These are phyloP conservation scores for Mycena vulgaris DNA, from an alignment of 768 basidiomycete genomes.

Conservation along the genomic window DNA sequence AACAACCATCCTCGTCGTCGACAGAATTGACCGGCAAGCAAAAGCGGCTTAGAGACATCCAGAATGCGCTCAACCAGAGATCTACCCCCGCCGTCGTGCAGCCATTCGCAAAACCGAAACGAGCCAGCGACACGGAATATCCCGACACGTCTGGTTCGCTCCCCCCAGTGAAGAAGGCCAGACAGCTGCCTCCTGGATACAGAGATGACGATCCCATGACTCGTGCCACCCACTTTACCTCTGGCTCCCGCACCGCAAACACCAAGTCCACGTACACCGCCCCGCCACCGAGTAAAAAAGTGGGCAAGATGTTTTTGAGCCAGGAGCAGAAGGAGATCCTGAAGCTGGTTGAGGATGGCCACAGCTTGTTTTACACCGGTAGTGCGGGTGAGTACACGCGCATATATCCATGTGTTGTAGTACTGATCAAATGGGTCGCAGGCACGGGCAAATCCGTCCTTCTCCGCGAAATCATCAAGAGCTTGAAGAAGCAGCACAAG, in stretches of 20 bases:
- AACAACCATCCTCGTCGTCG: conserved; percentile 34
- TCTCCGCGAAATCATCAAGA: conserved; percentile 90
- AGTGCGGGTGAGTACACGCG: conserved; percentile 83
- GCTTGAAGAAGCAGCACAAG: conserved; percentile 72
- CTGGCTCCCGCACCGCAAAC: conserved; percentile 30
- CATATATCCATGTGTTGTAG: conserved; percentile 22
- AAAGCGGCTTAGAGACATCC: conserved; percentile 70
- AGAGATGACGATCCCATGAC: conserved; percentile 53
- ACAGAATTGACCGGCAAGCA: conserved; percentile 47
- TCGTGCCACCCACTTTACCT: conserved; percentile 42
- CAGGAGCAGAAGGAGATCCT: conserved; percentile 90
- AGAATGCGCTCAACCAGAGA: conserved; percentile 63
- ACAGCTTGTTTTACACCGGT: conserved; percentile 96
- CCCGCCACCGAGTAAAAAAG: conserved; percentile 46
- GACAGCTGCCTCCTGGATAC: conserved; percentile 71
- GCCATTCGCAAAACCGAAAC: conserved; percentile 51
- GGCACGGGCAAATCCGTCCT: conserved; percentile 98
- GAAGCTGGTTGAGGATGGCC: conserved; percentile 77
- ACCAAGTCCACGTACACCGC: conserved; percentile 29
- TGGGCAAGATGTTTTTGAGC: conserved; percentile 76
- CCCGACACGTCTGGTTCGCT: conserved; percentile 42
- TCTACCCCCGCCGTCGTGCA: conserved; percentile 42
- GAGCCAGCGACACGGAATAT: conserved; percentile 45
- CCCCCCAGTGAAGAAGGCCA: conserved; percentile 64
- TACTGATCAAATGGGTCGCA: conserved; percentile 47